Base-by-base conservation (phyloP, 1,139 yeast species). In the Arxiozyma heterogenica region DNA sequence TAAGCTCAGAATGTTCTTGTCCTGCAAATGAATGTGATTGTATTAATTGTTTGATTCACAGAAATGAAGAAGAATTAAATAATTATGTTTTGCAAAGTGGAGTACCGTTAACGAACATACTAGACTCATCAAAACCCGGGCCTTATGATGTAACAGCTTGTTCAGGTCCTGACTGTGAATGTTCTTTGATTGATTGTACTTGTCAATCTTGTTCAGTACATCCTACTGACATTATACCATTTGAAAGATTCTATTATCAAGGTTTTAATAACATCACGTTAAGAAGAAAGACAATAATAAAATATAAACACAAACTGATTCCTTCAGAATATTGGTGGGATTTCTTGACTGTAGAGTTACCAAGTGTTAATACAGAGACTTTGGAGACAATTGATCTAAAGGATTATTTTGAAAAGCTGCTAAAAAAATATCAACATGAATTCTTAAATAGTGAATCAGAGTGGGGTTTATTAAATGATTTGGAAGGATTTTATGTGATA, bases 321-420 rank as follows among this genome's bases (percentile, higher is more conserved):
- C 67, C 67, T 18, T 65, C 69, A 7, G 61, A 59, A 48, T 67
- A 59, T 53, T 67, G 70, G 70, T 67, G 71, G 70, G 63, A 65
- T 47, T 61, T 64, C 44, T 42, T 66, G 21, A 61, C 59, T 23
- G 52, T 59, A 12, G 63, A 64, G 46, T 44, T 66, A 15, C 68
- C 69, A 12, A 46, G 54, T 23, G 59, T 64, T 60, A 27, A 57
- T 1, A 59, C 55, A 12, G 47, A 54, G 9, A 58, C 61, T 49
- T 56, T 63, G 23, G 66, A 63, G n/a, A 48, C 58, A 1, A 44
- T 64, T 18, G 67, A 67, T 53, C 53, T 66, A n/a, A 48, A 60
- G 6, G 57, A 53, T 18, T 66, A 67, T 66, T 67, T 66, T 51
- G 68, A 66, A 30, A 60, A 59, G 42, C 51, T 65, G 15, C 41